Percentiles rank a stretch among this genome's conserved stretches.
These are phyloP conservation scores for Leccinum subgranulosum DNA, from an alignment of 768 basidiomycete species.

Conservation along the genomic window DNA sequence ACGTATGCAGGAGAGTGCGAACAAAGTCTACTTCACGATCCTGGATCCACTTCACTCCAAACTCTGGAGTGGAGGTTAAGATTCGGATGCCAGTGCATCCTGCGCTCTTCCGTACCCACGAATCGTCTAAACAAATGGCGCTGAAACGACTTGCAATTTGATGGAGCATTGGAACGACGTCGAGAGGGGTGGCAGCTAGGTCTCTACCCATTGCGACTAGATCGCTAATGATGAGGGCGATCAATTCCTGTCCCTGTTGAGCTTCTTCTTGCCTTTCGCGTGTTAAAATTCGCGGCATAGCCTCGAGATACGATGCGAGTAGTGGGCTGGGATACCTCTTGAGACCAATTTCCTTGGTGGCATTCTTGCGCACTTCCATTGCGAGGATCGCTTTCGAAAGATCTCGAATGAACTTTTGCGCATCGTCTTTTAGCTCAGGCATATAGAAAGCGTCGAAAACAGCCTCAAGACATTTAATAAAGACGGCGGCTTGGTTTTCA, in stretches of 20 bases:
- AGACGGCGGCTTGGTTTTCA: constrained; percentile 72
- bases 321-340: constrained; percentile 56
- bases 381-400: constrained; percentile 72
- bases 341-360: constrained; percentile 49
- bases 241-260: constrained; percentile 54
- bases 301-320: constrained; percentile 74
- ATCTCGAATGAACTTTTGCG: constrained; percentile 66
- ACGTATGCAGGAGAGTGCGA: constrained; percentile 83
- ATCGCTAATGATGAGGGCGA: constrained; percentile 63
- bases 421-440: constrained; percentile 64
- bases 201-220: constrained; percentile 55
- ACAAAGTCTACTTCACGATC: constrained; percentile 89
- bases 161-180: constrained; percentile 68
- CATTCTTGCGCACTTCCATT: constrained; percentile 63
- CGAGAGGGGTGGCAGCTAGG: constrained; percentile 45
- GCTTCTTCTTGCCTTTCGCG: constrained; percentile 61
- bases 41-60: constrained; percentile 76
- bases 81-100: constrained; percentile 85
- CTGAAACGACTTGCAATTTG: constrained; percentile 82
- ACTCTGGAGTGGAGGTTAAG: constrained; percentile 64
- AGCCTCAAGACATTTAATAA: constrained; percentile 67
- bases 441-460: constrained; percentile 74
- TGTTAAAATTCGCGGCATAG: constrained; percentile 72
- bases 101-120: constrained; percentile 87
- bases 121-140: constrained; percentile 85